Evolutionary conservation across 1,139 yeast genomes (phyloP).

Genomic region (Yamadazyma conglobata): DNA sequence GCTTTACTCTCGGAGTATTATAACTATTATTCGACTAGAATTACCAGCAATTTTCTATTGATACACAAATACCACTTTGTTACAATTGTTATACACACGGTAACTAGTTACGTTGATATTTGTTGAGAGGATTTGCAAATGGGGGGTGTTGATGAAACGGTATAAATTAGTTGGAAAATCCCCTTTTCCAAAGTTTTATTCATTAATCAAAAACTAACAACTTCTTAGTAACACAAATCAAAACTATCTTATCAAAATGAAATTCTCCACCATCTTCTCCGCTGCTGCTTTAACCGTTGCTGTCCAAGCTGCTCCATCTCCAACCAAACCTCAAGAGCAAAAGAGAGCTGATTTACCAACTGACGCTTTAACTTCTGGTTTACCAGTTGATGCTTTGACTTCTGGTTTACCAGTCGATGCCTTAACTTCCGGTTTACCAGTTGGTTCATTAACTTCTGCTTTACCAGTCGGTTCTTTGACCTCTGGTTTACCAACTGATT

Average conservation of each 20-base stretch:
- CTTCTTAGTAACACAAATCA: too few relatives aligned
- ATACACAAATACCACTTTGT: too few relatives aligned
- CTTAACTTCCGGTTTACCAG: constrained; percentile 7
- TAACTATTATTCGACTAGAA: too few relatives aligned
- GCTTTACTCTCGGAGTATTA: too few relatives aligned
- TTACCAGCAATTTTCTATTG: too few relatives aligned
- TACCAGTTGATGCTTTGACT: constrained; percentile 4
- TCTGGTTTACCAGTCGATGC: constrained; percentile 7
- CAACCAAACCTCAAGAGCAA: too few relatives aligned
- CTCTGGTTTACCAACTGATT: constrained; percentile 4
- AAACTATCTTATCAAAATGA: constrained; percentile 7
- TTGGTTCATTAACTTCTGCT: constrained; percentile 4
- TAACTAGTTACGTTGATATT: too few relatives aligned
- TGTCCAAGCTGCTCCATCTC: constrained; percentile 12
- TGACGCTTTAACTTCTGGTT: constrained; percentile 2
- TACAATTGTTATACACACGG: too few relatives aligned
- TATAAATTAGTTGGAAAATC: too few relatives aligned
- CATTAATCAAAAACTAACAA: constrained; percentile 2
- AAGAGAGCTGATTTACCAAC: constrained; percentile 7
- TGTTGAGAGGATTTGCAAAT: too few relatives aligned
- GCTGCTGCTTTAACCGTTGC: constrained; percentile 7
- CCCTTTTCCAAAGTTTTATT: too few relatives aligned
- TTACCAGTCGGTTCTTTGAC: constrained; percentile 6
- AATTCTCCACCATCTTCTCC: constrained; percentile 9
- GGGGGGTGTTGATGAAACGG: too few relatives aligned